These are phyloP conservation scores for Clonostachys solani DNA, from an alignment of 2,329 filamentous ascomycete genomes.

Conservation along the genomic window DNA sequence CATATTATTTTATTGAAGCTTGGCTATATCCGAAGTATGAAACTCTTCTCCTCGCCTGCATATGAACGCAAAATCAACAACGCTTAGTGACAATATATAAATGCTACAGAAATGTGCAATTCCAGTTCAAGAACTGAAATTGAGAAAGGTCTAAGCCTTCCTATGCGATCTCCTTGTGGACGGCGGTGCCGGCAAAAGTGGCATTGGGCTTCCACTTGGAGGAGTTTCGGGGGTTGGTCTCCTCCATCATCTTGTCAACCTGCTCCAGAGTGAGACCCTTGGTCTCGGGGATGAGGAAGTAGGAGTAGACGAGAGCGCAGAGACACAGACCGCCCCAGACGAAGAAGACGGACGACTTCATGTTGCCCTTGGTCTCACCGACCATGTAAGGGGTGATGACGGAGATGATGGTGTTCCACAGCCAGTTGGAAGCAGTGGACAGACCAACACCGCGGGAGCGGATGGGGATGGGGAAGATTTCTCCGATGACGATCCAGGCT, in stretches of 20 bases:
- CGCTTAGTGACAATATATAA: too few relatives aligned
- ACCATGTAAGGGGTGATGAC: conserved; percentile 80
- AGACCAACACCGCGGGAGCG: conserved; percentile 58
- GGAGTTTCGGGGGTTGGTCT: conserved; percentile 53
- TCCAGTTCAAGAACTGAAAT: too few relatives aligned
- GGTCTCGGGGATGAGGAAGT: conserved; percentile 79
- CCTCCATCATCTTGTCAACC: conserved; percentile 73
- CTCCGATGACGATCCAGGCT: conserved; percentile 27
- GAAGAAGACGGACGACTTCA: conserved; percentile 74
- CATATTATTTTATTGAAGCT: too few relatives aligned
- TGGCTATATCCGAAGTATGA: too few relatives aligned
- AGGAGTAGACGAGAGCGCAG: conserved; percentile 68
- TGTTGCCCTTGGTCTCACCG: conserved; percentile 64
- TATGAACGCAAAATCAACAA: too few relatives aligned
- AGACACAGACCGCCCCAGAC: conserved; percentile 72
- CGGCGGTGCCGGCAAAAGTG: background rate
- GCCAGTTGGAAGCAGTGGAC: conserved; percentile 57
- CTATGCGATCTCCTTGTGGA: too few relatives aligned
- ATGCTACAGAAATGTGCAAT: too few relatives aligned
- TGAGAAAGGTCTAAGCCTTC: too few relatives aligned
- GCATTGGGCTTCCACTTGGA: conserved; percentile 35
- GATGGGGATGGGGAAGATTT: conserved; percentile 54
- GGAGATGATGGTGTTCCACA: conserved; percentile 74
- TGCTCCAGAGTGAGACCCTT: conserved; percentile 83
- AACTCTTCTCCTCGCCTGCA: too few relatives aligned